phyloP scores from a whole-genome alignment of 2,329 filamentous ascomycete genomes.

The Fonsecaea pedrosoi region DNA sequence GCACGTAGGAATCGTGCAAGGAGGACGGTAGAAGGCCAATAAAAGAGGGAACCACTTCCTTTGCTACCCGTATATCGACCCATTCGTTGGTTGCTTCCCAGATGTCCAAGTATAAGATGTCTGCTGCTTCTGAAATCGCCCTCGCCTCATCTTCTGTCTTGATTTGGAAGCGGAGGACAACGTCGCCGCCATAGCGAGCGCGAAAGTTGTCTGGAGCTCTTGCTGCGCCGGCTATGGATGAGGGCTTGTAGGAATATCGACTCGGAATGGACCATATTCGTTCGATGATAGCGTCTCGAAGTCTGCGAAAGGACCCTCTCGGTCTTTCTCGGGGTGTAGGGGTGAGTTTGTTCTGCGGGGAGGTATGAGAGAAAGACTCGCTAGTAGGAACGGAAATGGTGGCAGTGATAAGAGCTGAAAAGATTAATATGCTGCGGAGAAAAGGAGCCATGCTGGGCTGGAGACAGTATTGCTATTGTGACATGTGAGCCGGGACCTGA shows the following conservation, averaged over 20 bases:
- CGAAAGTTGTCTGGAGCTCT: slow-evolving; percentile 47
- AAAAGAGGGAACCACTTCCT: slow-evolving; percentile 75
- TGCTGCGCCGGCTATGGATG: slow-evolving; percentile 31
- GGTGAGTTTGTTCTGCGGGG: slow-evolving; percentile 12
- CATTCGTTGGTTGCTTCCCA: slow-evolving; percentile 85
- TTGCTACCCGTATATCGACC: slow-evolving; percentile 81
- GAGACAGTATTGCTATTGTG: slow-evolving; percentile 13
- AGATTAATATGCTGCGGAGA: slow-evolving; percentile 29
- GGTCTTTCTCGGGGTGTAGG: slow-evolving; percentile 22
- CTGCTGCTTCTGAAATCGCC: slow-evolving; percentile 74
- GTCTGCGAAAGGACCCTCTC: slow-evolving; percentile 34
- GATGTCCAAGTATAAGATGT: slow-evolving; percentile 82
- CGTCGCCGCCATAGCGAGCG: slow-evolving; percentile 73
- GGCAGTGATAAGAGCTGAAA: slow-evolving; percentile 18
- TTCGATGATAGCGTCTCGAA: slow-evolving; percentile 53
- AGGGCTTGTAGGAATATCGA: slow-evolving; percentile 39
- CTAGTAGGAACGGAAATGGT: slow-evolving; percentile 28
- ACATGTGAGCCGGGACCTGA: slow-evolving; percentile 13
- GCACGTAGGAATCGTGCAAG: slow-evolving; percentile 72
- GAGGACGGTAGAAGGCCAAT: slow-evolving; percentile 78
- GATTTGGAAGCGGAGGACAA: slow-evolving; percentile 90
- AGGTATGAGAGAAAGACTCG: slow-evolving; percentile 23
- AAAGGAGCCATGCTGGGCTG: slow-evolving; percentile 29
- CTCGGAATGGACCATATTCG: slow-evolving; percentile 51
- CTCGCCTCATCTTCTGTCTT: slow-evolving; percentile 70